Percentiles rank a stretch among this genome's conserved stretches.
These are phyloP conservation scores for Ascomycota sp. DNA, from an alignment of 2,329 filamentous ascomycete species.

Conservation along the genomic window DNA sequence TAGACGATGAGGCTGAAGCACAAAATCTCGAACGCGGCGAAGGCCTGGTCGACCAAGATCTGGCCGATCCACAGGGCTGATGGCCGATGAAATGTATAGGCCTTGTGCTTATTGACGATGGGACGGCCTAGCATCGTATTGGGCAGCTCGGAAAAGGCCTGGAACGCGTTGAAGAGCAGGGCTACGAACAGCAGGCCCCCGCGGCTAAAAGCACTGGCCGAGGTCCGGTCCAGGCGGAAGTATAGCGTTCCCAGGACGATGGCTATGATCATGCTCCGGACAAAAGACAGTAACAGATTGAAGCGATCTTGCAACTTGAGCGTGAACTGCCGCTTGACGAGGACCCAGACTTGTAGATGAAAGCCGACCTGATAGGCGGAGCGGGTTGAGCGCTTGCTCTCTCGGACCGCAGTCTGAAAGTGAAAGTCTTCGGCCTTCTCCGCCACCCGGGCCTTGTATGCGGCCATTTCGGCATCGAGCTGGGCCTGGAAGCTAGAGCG, in stretches of 20 bases:
- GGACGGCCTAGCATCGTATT: conserved; percentile 55
- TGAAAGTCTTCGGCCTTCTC: conserved; percentile 51
- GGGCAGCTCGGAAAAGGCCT: conserved; percentile 60
- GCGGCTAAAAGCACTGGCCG: conserved; percentile 56
- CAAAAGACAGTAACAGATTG: conserved; percentile 53
- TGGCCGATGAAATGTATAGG: conserved; percentile 66
- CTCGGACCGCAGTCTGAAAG: conserved; percentile 53
- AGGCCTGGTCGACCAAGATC: conserved; percentile 58
- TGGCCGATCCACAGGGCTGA: conserved; percentile 70
- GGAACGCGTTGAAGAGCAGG: conserved; percentile 72
- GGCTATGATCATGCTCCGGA: conserved; percentile 46
- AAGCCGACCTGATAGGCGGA: conserved; percentile 75
- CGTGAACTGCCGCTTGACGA: conserved; percentile 67
- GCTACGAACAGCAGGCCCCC: conserved; percentile 66
- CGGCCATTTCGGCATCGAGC: conserved; percentile 43
- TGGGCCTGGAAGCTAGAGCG: conserved; percentile 36
- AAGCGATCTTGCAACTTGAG: conserved; percentile 77
- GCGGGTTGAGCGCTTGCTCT: conserved; percentile 59
- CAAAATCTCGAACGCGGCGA: conserved; percentile 49
- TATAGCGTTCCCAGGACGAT: conserved; percentile 67
- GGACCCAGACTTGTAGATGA: conserved; percentile 60
- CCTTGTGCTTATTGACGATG: conserved; percentile 68
- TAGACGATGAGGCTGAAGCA: conserved; percentile 59
- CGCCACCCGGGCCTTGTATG: conserved; percentile 44
- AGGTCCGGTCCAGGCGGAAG: conserved; percentile 44